A percentile compares a stretch with the other conserved stretches of the same genome.
phyloP scores from a whole-genome alignment of 148 eudicot genomes.

The Amaranthus hypochondriacus region DNA sequence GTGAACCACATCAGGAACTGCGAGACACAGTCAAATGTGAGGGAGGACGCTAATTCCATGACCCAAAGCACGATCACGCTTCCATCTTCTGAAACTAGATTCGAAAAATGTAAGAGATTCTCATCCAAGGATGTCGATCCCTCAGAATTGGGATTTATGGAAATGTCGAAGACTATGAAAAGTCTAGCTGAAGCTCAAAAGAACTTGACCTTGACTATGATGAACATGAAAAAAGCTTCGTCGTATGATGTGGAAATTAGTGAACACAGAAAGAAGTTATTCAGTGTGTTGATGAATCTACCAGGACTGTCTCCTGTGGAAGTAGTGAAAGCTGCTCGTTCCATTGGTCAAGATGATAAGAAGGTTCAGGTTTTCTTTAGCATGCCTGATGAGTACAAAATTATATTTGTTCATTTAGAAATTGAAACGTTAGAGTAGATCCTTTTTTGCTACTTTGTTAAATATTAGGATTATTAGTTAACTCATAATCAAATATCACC shows the following conservation, averaged over 20 bases:
- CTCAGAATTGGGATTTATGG: slow-evolving; percentile 5
- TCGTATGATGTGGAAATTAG: slow-evolving; percentile 11
- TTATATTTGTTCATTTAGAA: slow-evolving; percentile 15
- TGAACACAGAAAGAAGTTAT: slow-evolving; percentile 19
- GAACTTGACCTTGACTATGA: slow-evolving; percentile 12
- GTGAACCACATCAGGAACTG: background rate
- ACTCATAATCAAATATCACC: background rate
- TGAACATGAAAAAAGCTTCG: slow-evolving; percentile 19
- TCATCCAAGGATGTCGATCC: background rate
- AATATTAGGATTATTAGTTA: background rate
- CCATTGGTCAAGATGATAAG: slow-evolving; percentile 18
- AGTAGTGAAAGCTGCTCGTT: slow-evolving; percentile 13
- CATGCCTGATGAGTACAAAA: slow-evolving; percentile 22
- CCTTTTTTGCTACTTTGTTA: background rate
- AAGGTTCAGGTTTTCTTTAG: slow-evolving; percentile 21
- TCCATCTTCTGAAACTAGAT: slow-evolving; percentile 5
- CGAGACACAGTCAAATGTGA: slow-evolving; percentile 16
- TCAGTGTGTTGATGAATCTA: slow-evolving; percentile 18
- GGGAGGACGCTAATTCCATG: slow-evolving; percentile 21
- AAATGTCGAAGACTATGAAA: slow-evolving; percentile 12
- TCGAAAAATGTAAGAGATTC: slow-evolving; percentile 1
- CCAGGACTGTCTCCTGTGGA: slow-evolving; percentile 18
- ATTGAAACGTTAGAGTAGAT: slow-evolving; percentile 4
- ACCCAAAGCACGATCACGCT: slow-evolving; percentile 11
- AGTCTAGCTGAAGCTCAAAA: slow-evolving; percentile 28